phyloP scores from a whole-genome alignment of 2,329 filamentous ascomycete species.

The Tricladium varicosporioides region DNA sequence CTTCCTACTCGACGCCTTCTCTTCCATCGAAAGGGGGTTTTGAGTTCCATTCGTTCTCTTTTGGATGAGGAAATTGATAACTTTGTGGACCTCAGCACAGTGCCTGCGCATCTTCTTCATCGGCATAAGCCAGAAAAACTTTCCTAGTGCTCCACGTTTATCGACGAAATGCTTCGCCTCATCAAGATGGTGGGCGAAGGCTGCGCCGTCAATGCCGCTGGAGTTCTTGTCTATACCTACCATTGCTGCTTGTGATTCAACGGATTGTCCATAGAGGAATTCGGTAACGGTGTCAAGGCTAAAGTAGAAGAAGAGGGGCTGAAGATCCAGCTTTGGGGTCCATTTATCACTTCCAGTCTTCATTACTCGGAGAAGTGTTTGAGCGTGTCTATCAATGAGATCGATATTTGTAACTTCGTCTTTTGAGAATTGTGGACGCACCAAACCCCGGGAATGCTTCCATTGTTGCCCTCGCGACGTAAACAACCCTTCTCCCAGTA shows the following conservation, averaged over 20 bases:
- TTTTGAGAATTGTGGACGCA: constrained; percentile 52
- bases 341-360: no score
- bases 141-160: no score
- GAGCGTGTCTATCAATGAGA: constrained; percentile 41
- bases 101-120: no score
- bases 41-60: constrained; percentile 33
- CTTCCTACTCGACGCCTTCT: constrained; percentile 15
- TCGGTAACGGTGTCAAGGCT: constrained; percentile 52
- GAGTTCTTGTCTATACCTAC: constrained; percentile 16
- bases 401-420: constrained; percentile 50
- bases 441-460: constrained; percentile 42
- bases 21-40: constrained; percentile 1
- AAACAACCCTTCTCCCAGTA: constrained; percentile 27
- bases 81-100: no score
- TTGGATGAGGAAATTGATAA: no score
- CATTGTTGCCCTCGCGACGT: constrained; percentile 20
- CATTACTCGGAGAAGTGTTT: constrained; percentile 32
- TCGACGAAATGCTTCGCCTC: no score
- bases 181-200: no score
- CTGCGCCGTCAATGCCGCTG: constrained; percentile 18
- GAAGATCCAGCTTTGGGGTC: no score
- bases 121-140: no score
- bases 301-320: no score
- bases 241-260: constrained; percentile 27
- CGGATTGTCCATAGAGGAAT: constrained; percentile 33